A percentile compares a stretch with the other conserved stretches of the same genome.
Conservation (phyloP, 805 yeast genomes). For the Ogataea neopini region DNA sequence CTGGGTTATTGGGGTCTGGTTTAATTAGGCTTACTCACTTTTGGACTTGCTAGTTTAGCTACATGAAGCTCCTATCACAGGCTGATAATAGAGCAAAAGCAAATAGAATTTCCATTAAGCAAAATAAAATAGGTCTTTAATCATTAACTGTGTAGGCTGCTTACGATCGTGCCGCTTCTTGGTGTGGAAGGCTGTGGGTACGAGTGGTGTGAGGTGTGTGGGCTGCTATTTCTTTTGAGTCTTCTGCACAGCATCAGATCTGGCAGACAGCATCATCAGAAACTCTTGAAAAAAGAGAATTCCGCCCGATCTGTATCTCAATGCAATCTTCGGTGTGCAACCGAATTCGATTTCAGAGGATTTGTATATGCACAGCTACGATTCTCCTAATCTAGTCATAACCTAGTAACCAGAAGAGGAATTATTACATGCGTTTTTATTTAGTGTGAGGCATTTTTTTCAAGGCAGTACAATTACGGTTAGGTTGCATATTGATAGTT, state of each 20-base stretch:
- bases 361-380: neutral
- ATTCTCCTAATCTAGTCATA: neutral
- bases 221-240: neutral
- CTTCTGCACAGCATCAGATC: neutral
- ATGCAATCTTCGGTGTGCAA: neutral
- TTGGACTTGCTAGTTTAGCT: constrained; percentile 1
- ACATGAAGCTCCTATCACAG: neutral
- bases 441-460: neutral
- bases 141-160: too few species aligned
- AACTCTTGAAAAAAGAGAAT: neutral
- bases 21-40: neutral
- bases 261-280: neutral
- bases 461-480: neutral
- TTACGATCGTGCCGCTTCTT: too few species aligned
- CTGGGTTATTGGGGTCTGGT: neutral
- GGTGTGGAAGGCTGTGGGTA: too few species aligned
- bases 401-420: neutral
- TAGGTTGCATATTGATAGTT: neutral
- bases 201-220: too few species aligned
- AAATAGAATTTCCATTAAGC: neutral
- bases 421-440: neutral
- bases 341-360: neutral
- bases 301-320: neutral
- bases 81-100: neutral
- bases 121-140: neutral